These are phyloP conservation scores for Xeromyces bisporus DNA, from an alignment of 495 filamentous ascomycete species.

Conservation along the genomic window DNA sequence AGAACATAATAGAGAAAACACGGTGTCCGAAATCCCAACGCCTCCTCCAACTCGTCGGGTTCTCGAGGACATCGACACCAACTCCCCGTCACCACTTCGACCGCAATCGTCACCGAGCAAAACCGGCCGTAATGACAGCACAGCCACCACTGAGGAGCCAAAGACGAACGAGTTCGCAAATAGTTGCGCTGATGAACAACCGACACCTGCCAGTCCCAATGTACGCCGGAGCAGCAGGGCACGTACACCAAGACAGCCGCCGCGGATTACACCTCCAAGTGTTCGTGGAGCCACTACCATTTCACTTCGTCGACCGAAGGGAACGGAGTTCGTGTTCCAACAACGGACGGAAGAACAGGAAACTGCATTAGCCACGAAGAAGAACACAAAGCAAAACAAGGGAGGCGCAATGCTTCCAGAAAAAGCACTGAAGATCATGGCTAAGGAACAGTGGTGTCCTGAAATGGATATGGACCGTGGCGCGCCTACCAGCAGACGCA, in stretches of 20 bases:
- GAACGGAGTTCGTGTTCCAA: constrained; percentile 37
- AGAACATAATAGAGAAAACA: constrained; percentile 8
- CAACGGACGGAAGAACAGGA: constrained; percentile 42
- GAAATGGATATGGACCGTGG: not conserved
- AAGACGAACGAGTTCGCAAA: constrained; percentile 8
- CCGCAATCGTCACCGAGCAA: constrained; percentile 16
- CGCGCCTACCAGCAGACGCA: not conserved
- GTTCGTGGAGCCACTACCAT: constrained; percentile 28
- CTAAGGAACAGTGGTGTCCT: constrained; percentile 8
- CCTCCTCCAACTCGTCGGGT: constrained; percentile 30
- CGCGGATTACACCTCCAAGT: constrained; percentile 10
- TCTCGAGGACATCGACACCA: constrained; percentile 34
- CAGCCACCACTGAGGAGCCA: constrained; percentile 4
- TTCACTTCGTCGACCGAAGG: constrained; percentile 38
- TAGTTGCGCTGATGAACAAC: constrained; percentile 9
- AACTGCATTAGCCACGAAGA: constrained; percentile 33
- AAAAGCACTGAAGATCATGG: constrained; percentile 26
- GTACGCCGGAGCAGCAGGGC: constrained; percentile 29
- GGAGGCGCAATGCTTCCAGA: constrained; percentile 34
- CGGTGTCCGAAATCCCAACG: constrained; percentile 16
- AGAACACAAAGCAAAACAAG: constrained; percentile 42
- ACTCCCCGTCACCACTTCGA: constrained; percentile 37
- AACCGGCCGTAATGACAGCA: constrained; percentile 4
- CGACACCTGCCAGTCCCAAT: constrained; percentile 13
- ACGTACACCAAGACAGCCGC: constrained; percentile 13